Evolutionary conservation across 805 yeast genomes (phyloP).

Genomic region (Candida cerambycidarum): DNA sequence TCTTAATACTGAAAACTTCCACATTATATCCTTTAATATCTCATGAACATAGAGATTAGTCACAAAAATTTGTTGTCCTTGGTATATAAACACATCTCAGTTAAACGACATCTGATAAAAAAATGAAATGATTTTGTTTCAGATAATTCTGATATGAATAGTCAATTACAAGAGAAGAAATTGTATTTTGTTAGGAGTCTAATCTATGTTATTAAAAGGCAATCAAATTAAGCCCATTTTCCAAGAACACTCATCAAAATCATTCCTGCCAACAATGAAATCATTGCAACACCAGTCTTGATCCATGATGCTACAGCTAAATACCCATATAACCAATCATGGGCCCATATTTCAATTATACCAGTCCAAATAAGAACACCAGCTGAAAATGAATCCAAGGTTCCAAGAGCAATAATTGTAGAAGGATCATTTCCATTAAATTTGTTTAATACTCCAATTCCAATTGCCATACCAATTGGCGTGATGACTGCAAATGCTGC

Average conservation of each 20-base stretch:
- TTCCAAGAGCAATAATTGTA: conserved; percentile 32
- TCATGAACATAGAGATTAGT: too few species aligned
- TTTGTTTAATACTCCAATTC: conserved; percentile 25
- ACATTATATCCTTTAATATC: too few species aligned
- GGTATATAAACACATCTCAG: too few species aligned
- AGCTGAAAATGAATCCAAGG: conserved; percentile 34
- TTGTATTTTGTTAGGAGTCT: too few species aligned
- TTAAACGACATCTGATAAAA: too few species aligned
- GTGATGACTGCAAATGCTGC: conserved; percentile 22
- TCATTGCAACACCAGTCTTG: conserved; percentile 16
- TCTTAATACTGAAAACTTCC: too few species aligned
- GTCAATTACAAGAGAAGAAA: too few species aligned
- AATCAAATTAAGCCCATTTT: conserved; percentile 26
- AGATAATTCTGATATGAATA: too few species aligned
- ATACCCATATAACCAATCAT: conserved; percentile 28
- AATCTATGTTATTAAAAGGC: too few species aligned
- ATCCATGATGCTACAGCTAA: conserved; percentile 18
- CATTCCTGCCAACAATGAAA: conserved; percentile 23
- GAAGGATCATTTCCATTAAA: conserved; percentile 29
- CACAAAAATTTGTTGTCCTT: too few species aligned
- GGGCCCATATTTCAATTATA: conserved; percentile 29
- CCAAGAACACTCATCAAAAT: conserved; percentile 33
- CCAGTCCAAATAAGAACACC: conserved; percentile 34
- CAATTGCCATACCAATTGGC: conserved; percentile 34
- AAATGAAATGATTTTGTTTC: too few species aligned